Percentiles rank a stretch among this genome's conserved stretches.
Evolutionary conservation across 2,329 filamentous ascomycete genomes (phyloP).

Genomic region (Pseudogymnoascus sp.): DNA sequence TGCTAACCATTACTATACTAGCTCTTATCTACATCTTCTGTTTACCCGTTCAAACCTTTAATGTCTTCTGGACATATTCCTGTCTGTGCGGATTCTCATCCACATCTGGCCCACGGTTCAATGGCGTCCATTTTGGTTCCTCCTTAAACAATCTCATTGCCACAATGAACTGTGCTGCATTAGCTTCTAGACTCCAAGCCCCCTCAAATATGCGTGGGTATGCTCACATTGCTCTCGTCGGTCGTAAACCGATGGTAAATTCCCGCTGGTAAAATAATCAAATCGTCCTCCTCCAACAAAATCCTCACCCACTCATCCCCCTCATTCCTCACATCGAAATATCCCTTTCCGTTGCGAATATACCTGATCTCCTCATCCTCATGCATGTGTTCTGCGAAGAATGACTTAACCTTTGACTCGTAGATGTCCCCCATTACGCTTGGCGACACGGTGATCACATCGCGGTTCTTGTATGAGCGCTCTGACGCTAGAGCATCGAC

Average conservation of each 20-base stretch:
- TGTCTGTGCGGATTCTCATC: constrained; percentile 72
- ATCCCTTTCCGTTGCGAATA: constrained; percentile 78
- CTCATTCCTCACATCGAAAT: constrained; percentile 82
- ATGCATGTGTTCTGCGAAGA: constrained; percentile 93
- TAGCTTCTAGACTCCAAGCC: not conserved
- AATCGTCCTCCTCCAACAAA: constrained; percentile 71
- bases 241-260: constrained; percentile 98
- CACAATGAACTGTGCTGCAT: constrained; percentile 65
- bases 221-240: constrained; percentile 76
- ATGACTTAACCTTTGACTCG: constrained; percentile 86
- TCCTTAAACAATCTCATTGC: constrained; percentile 97
- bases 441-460: constrained; percentile 85
- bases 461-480: constrained; percentile 86
- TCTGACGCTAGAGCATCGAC: constrained; percentile 68
- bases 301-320: constrained; percentile 87
- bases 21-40: not conserved
- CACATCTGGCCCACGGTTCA: constrained; percentile 71
- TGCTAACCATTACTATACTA: not conserved
- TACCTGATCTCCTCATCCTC: constrained; percentile 99
- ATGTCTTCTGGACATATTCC: constrained; percentile 55
- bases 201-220: not conserved
- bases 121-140: constrained; percentile 93
- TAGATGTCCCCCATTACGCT: constrained; percentile 77
- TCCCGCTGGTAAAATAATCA: constrained; percentile 87
- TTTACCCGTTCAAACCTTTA: not conserved